Percentiles rank a stretch among this genome's conserved stretches.
These are phyloP conservation scores for Globisporangium lucens DNA, from an alignment of 352 stramenopile species.

Conservation along the genomic window DNA sequence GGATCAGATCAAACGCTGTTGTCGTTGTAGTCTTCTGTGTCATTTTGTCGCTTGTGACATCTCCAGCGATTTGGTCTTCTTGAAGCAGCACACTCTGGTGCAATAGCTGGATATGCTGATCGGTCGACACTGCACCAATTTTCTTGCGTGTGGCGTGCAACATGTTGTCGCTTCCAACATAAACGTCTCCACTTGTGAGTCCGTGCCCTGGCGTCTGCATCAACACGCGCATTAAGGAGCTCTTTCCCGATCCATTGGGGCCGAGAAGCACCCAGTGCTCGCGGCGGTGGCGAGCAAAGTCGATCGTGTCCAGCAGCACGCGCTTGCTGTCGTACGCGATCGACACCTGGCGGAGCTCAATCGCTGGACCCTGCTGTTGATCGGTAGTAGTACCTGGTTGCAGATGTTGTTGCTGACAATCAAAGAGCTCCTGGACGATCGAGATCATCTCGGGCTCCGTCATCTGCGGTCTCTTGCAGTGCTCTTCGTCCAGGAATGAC, in stretches of 20 bases:
- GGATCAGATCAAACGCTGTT: conserved; percentile 37
- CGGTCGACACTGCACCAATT: conserved; percentile 86
- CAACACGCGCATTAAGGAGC: conserved; percentile 69
- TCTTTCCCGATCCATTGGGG: conserved; percentile 76
- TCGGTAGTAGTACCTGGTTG: not conserved
- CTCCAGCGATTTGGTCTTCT: conserved; percentile 2
- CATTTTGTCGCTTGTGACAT: conserved; percentile 13
- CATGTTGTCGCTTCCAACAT: conserved; percentile 21
- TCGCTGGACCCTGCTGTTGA: conserved; percentile 10
- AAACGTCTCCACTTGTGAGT: conserved; percentile 38
- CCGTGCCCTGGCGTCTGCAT: conserved; percentile 58
- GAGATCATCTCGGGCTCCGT: conserved; percentile 26
- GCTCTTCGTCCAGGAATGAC: conserved; percentile 36
- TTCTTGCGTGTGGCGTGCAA: conserved; percentile 2
- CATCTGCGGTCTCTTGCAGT: conserved; percentile 33
- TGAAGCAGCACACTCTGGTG: conserved; percentile 33
- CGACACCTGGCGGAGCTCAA: conserved; percentile 46
- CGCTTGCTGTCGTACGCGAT: conserved; percentile 59
- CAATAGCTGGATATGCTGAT: conserved; percentile 84
- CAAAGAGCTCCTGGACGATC: conserved; percentile 43
- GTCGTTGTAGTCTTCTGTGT: not conserved
- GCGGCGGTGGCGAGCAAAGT: conserved; percentile 46
- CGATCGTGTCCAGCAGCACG: conserved; percentile 45
- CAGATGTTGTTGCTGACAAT: conserved; percentile 3
- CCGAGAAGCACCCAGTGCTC: conserved; percentile 72